Base-by-base conservation (phyloP, 169 alveolate genomes). In the Plasmodium vinckei region DNA sequence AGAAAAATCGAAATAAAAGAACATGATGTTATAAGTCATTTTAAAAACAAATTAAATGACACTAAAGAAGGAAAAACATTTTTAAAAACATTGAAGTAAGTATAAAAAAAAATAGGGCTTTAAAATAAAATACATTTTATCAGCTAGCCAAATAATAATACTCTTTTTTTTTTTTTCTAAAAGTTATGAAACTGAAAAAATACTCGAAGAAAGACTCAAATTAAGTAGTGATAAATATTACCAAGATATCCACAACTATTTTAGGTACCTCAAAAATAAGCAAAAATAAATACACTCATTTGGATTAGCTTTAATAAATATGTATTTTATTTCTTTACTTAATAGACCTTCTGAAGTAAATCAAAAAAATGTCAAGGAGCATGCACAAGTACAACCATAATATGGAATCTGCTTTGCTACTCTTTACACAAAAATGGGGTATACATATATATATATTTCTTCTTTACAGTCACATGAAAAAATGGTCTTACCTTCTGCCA, bases 401-500 rank as follows among this genome's bases (percentile, higher is more conserved):
- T 21, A 21, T 21, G 25, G 25, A 0, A 21, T 33, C 6, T 4
- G 42, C 0, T 46, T 9, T 10, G 25, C 17, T 27, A 10, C 9
- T 21, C 15, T 59, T 1, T 46, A 69, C 25, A 46, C n/a, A n/a
- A n/a, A n/a, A n/a, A n/a, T n/a, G n/a, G n/a, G n/a, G n/a, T n/a
- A n/a, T n/a, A n/a, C n/a, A n/a, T n/a, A n/a, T 72, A 7, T 7
- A 53, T 42, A 46, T 0, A 60, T 1, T 39, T 57, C 12, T 56
- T 39, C 7, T 47, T 23, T 15, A 1, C 54, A 51, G 12, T 42
- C 21, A 15, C 59, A 87, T 47, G 59, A 68, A 71, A 63, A 33
- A 87, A 69, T 84, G 6, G 69, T 84, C 15, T 49, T 84, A 9
- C 91, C 91, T 9, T 84, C 91, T 51, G 91, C 91, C 44, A 67